These are phyloP conservation scores for Tanacetum coccineum DNA, from an alignment of 129 eudicot species.

Conservation along the genomic window DNA sequence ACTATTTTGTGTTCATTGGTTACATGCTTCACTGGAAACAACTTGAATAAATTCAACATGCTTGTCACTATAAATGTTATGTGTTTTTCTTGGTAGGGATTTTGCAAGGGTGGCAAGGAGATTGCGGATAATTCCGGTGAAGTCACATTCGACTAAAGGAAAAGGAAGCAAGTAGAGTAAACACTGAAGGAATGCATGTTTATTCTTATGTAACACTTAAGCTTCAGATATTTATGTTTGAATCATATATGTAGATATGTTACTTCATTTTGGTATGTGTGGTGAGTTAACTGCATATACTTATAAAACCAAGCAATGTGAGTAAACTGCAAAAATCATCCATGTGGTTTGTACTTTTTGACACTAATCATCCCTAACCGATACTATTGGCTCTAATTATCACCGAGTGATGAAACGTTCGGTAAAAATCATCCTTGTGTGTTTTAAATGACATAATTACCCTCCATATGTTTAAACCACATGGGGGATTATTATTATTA, in stretches of 20 bases:
- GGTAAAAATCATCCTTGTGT: no score
- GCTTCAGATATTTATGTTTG: constrained; percentile 9
- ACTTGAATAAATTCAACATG: not conserved
- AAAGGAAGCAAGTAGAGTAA: constrained; percentile 24
- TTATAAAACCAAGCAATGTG: not conserved
- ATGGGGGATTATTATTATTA: no score
- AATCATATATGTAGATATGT: constrained; percentile 17
- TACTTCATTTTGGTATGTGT: not conserved
- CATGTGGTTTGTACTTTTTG: no score
- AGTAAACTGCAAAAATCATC: no score
- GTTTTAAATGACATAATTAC: no score
- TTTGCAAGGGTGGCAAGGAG: constrained; percentile 87
- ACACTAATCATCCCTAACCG: no score
- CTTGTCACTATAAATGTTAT: not conserved
- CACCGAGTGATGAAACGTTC: no score
- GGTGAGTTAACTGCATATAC: no score
- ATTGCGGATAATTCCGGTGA: constrained; percentile 71
- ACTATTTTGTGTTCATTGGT: not conserved
- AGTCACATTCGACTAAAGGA: constrained; percentile 57
- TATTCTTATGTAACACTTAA: not conserved
- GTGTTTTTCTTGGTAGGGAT: constrained; percentile 46
- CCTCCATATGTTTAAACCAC: no score
- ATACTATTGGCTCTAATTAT: no score
- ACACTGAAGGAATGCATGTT: constrained; percentile 10
- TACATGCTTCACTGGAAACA: not conserved